Evolutionary conservation across 1,284 basidiomycete genomes (phyloP).

Genomic region (Agaricales sp.): DNA sequence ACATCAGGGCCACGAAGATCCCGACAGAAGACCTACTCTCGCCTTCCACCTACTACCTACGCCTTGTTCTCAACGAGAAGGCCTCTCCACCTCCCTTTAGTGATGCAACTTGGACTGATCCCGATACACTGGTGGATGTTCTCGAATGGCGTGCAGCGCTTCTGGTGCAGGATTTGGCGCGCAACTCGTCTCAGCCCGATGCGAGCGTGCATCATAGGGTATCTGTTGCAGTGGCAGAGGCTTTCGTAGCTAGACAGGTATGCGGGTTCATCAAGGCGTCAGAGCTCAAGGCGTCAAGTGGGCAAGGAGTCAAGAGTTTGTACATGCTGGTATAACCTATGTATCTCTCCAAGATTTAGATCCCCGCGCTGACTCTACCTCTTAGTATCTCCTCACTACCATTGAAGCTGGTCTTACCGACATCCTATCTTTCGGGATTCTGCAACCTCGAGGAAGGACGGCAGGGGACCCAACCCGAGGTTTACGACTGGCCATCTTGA

Average conservation of each 20-base stretch:
- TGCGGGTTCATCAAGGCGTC: slow-evolving; percentile 33
- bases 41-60: slow-evolving; percentile 42
- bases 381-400: slow-evolving; percentile 52
- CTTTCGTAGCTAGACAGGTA: slow-evolving; percentile 50
- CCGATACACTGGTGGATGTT: slow-evolving; percentile 29
- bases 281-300: slow-evolving; percentile 20
- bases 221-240: slow-evolving; percentile 54
- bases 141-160: slow-evolving; percentile 56
- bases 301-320: slow-evolving; percentile 28
- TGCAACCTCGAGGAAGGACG: slow-evolving; percentile 10
- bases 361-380: background rate
- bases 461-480: slow-evolving; percentile 34
- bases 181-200: slow-evolving; percentile 29
- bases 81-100: slow-evolving; percentile 10
- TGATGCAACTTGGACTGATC: slow-evolving; percentile 25
- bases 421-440: slow-evolving; percentile 42
- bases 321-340: slow-evolving; percentile 36
- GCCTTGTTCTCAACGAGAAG: slow-evolving; percentile 25
- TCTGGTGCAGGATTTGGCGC: slow-evolving; percentile 39
- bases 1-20: slow-evolving; percentile 18
- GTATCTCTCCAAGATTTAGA: background rate
- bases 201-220: slow-evolving; percentile 46
- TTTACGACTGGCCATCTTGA: slow-evolving; percentile 45
- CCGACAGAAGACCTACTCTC: slow-evolving; percentile 22
- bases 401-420: slow-evolving; percentile 46